Conservation (phyloP, 116 monocot species). For the Iris pallida region DNA sequence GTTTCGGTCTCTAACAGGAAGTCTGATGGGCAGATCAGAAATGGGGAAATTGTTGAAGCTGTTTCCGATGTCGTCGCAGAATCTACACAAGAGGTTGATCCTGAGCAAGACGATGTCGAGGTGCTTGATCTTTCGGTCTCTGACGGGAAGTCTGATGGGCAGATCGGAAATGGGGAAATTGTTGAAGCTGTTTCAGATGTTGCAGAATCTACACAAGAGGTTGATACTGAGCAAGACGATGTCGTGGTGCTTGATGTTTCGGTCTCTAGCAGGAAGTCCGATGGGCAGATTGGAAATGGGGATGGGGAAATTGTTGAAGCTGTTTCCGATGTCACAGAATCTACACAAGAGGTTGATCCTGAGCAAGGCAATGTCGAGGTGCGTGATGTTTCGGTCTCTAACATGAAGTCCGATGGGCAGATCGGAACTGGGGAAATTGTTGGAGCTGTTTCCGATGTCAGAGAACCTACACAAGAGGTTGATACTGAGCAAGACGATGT, state of each 20-base stretch:
- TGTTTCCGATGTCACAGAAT: not conserved
- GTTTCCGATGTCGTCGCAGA: not conserved
- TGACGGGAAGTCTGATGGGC: too few species aligned
- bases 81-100: not conserved
- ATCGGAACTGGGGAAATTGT: not conserved
- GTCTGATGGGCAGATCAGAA: too few species aligned
- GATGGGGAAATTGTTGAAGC: not conserved
- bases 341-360: not conserved
- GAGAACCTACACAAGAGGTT: not conserved
- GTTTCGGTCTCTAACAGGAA: too few species aligned
- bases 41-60: not conserved
- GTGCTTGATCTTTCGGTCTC: too few species aligned
- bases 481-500: not conserved
- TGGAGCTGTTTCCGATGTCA: not conserved
- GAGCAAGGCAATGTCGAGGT: not conserved
- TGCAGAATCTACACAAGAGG: not conserved
- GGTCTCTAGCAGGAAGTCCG: too few species aligned
- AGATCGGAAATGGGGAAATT: not conserved
- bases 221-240: not conserved
- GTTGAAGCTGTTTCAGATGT: not conserved
- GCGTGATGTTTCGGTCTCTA: constrained; percentile 1
- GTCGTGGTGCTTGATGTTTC: too few species aligned
- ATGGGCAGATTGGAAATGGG: not conserved
- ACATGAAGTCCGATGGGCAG: not conserved
- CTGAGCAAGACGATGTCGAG: not conserved